Conservation (phyloP, 371 early-diverging fungal genomes). For the Mortierella sp. region DNA sequence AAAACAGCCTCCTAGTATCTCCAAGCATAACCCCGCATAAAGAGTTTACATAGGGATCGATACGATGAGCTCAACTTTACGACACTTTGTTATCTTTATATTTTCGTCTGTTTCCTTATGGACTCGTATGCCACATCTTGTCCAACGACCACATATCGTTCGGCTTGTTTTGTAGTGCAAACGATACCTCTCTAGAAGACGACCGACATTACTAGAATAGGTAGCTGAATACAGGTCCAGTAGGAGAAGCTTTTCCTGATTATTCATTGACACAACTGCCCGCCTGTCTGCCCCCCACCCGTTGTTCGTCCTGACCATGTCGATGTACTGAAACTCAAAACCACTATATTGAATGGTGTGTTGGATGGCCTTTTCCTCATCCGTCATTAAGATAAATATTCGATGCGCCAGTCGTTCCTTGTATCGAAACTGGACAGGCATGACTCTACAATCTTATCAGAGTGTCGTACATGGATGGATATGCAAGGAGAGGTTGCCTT, state of each 20-base stretch:
- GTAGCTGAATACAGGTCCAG: not conserved
- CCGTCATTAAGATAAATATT: conserved; percentile 11
- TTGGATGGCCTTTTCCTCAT: conserved; percentile 4
- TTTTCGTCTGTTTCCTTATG: no score
- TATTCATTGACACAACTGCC: no score
- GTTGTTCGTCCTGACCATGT: no score
- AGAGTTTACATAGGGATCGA: no score
- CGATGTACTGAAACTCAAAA: no score
- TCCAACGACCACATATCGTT: conserved; percentile 7
- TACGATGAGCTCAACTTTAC: no score
- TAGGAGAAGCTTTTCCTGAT: no score
- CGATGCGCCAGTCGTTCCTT: not conserved
- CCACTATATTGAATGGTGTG: no score
- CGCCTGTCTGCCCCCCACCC: no score
- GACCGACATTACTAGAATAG: conserved; percentile 7
- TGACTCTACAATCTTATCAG: not conserved
- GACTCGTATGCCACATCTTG: not conserved
- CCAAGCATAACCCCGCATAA: no score
- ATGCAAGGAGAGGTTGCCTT: not conserved
- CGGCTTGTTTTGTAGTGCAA: not conserved
- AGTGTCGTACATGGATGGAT: conserved; percentile 9
- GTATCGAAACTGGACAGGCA: not conserved
- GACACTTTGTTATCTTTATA: no score
- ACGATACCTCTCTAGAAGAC: not conserved
- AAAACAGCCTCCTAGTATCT: no score